Evolutionary conservation across 2,329 filamentous ascomycete genomes (phyloP).

Genomic region (Fonsecaea monophora): DNA sequence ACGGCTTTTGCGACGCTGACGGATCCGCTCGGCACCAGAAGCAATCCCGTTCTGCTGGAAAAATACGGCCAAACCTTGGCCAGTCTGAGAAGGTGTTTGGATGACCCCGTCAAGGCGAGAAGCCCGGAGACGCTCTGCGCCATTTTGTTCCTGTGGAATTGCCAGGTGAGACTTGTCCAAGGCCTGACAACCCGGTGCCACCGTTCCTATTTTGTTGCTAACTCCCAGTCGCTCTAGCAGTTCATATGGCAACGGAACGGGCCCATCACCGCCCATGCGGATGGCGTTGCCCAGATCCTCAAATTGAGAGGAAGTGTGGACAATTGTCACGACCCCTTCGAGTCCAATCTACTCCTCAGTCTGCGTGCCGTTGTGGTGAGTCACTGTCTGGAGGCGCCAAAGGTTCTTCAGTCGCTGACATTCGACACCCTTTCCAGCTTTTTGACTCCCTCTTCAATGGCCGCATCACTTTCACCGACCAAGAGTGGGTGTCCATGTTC

Average conservation of each 20-base stretch:
- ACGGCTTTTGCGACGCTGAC: slow-evolving; percentile 40
- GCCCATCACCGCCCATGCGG: slow-evolving; percentile 43
- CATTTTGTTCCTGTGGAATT: slow-evolving; percentile 43
- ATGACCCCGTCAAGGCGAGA: slow-evolving; percentile 39
- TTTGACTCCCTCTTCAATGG: slow-evolving; percentile 31
- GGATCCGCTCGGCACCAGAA: slow-evolving; percentile 9
- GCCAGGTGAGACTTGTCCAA: slow-evolving; percentile 37
- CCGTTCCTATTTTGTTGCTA: background rate
- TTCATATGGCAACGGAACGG: slow-evolving; percentile 38
- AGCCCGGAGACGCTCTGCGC: slow-evolving; percentile 43
- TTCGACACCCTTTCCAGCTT: slow-evolving; percentile 14
- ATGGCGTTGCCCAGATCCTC: slow-evolving; percentile 45
- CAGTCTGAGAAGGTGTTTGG: slow-evolving; percentile 40
- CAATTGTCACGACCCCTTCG: slow-evolving; percentile 15
- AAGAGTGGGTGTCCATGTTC: slow-evolving; percentile 30
- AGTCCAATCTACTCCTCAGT: slow-evolving; percentile 24
- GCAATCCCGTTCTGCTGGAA: slow-evolving; percentile 39
- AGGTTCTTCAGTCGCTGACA: background rate
- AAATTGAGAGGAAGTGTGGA: slow-evolving; percentile 16
- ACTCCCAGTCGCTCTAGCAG: slow-evolving; percentile 7
- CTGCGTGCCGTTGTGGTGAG: slow-evolving; percentile 31
- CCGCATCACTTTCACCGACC: slow-evolving; percentile 21
- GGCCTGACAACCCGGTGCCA: background rate
- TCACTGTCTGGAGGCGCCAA: background rate
- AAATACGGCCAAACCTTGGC: slow-evolving; percentile 43